These are phyloP conservation scores for Sonneratia caseolaris DNA, from an alignment of 345 rosid genomes.

Conservation along the genomic window DNA sequence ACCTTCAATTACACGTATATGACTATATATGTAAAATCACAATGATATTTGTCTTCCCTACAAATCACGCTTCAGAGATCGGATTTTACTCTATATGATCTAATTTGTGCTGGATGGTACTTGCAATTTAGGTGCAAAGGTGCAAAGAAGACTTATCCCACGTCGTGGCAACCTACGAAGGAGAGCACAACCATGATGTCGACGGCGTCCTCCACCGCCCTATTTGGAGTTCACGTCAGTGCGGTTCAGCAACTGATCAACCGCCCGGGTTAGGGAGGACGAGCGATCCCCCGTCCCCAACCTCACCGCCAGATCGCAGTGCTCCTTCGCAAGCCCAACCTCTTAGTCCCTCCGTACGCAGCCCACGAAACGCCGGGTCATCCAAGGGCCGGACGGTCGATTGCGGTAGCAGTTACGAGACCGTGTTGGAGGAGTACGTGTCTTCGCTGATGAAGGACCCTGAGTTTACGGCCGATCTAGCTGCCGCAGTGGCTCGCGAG, in stretches of 20 bases:
- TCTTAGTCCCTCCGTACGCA: neutral
- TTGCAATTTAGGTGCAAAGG: conserved; percentile 35
- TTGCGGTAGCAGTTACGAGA: conserved; percentile 13
- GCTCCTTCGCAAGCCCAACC: neutral
- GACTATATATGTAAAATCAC: neutral
- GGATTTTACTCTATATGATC: neutral
- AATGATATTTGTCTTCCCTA: neutral
- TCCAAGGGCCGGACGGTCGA: conserved; percentile 1
- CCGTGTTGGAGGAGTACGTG: conserved; percentile 7
- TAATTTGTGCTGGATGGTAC: neutral
- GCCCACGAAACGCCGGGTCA: neutral
- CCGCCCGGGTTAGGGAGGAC: neutral
- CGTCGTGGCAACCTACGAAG: conserved; percentile 46
- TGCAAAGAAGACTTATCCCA: conserved; percentile 30
- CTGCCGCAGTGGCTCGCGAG: conserved; percentile 34
- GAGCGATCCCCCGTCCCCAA: too few species aligned
- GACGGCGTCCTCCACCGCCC: neutral
- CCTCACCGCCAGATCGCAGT: too few species aligned
- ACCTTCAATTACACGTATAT: neutral
- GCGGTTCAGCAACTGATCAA: neutral
- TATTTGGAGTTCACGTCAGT: neutral
- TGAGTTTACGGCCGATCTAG: conserved; percentile 28
- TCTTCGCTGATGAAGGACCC: conserved; percentile 34
- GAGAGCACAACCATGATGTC: conserved; percentile 38
- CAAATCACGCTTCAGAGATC: neutral